Evolutionary conservation across 2,329 filamentous ascomycete species (phyloP).

Genomic region (Colletotrichum scovillei): DNA sequence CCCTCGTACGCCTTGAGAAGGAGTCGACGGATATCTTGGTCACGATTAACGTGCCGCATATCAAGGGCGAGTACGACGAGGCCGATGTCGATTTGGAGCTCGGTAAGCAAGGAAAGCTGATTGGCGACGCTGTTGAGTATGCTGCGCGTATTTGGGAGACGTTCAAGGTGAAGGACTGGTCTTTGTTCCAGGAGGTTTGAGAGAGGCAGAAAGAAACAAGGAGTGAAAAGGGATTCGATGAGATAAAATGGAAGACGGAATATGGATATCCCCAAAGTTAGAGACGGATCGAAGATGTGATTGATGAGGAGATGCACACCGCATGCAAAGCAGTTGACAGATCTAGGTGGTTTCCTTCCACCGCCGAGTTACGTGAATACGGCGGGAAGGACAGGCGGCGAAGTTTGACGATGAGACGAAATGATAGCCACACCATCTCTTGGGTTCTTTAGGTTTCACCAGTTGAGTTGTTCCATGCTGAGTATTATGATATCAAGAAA

Average conservation of each 20-base stretch:
- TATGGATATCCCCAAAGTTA: background rate
- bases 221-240: too few species aligned
- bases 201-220: background rate
- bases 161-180: slow-evolving; percentile 85
- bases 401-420: background rate
- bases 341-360: background rate
- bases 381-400: background rate
- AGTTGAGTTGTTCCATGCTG: too few species aligned
- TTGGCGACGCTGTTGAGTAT: slow-evolving; percentile 76
- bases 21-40: slow-evolving; percentile 85
- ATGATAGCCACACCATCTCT: background rate
- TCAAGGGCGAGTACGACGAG: slow-evolving; percentile 78
- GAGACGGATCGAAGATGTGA: background rate
- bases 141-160: slow-evolving; percentile 75
- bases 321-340: background rate
- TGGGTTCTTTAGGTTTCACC: too few species aligned
- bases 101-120: slow-evolving; percentile 74
- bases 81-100: slow-evolving; percentile 76
- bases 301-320: background rate
- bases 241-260: background rate
- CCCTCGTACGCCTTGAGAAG: slow-evolving; percentile 80
- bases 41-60: slow-evolving; percentile 89
- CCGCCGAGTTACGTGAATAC: background rate
- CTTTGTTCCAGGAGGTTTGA: slow-evolving; percentile 69
- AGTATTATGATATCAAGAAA: too few species aligned